phyloP scores from a whole-genome alignment of 495 filamentous ascomycete genomes.

The Thermochaetoides thermophila region DNA sequence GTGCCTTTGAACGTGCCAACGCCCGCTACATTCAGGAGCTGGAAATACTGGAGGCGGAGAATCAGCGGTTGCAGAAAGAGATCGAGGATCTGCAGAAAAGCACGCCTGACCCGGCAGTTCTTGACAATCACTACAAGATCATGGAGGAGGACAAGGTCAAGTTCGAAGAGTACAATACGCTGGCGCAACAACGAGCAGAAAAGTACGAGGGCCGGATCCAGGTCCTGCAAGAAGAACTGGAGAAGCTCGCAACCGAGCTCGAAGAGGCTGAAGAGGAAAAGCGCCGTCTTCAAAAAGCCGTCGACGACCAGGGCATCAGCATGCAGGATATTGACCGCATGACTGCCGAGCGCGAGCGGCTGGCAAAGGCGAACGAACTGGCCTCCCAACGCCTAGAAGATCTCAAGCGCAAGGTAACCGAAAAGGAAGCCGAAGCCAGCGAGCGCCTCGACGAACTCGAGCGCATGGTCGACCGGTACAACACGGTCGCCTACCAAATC shows the following conservation, averaged over 20 bases:
- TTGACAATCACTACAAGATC: conserved; percentile 73
- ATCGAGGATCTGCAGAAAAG: conserved; percentile 79
- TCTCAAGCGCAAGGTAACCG: conserved; percentile 60
- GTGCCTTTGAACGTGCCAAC: conserved; percentile 73
- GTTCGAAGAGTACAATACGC: conserved; percentile 80
- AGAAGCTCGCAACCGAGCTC: conserved; percentile 62
- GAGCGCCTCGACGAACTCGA: conserved; percentile 79
- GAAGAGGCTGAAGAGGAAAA: conserved; percentile 68
- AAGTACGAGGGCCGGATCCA: conserved; percentile 66
- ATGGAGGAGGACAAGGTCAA: conserved; percentile 83
- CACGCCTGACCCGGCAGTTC: conserved; percentile 60
- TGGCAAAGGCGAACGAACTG: conserved; percentile 69
- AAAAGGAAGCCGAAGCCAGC: conserved; percentile 72
- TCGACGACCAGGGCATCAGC: conserved; percentile 85
- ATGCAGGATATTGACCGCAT: conserved; percentile 98
- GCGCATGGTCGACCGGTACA: conserved; percentile 72
- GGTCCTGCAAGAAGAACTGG: conserved; percentile 63
- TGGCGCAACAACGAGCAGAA: conserved; percentile 62
- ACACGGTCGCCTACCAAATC: conserved; percentile 83
- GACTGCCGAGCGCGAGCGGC: conserved; percentile 82
- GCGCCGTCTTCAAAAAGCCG: conserved; percentile 59
- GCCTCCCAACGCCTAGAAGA: conserved; percentile 64
- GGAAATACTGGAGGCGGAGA: conserved; percentile 68
- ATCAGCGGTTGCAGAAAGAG: conserved; percentile 59
- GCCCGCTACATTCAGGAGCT: conserved; percentile 68